A percentile compares a stretch with the other conserved stretches of the same genome.
Evolutionary conservation across 495 filamentous ascomycete species (phyloP).

Genomic region (Daldinia caldariorum): DNA sequence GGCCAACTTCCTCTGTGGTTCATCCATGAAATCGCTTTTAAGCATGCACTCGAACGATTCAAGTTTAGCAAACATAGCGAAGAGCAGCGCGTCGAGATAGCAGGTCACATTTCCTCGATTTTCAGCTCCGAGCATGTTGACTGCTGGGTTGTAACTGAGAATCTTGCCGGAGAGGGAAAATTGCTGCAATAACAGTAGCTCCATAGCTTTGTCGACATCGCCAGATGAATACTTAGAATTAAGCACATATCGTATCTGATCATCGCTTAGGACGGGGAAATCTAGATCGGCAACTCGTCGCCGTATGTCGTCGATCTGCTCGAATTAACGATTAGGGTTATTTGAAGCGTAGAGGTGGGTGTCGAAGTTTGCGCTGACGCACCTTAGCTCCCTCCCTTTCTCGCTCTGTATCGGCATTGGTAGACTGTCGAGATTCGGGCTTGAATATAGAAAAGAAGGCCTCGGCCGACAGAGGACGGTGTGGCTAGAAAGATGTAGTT

Average conservation of each 20-base stretch:
- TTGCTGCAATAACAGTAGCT: conserved; percentile 77
- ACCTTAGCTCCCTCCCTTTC: conserved; percentile 58
- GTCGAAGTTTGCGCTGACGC: conserved; percentile 10
- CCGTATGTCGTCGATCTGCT: conserved; percentile 65
- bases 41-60: conserved; percentile 92
- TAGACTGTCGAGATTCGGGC: conserved; percentile 60
- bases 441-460: conserved; percentile 65
- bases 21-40: conserved; percentile 66
- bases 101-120: conserved; percentile 89
- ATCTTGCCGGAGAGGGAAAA: conserved; percentile 85
- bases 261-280: conserved; percentile 63
- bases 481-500: conserved; percentile 44
- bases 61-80: conserved; percentile 93
- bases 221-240: conserved; percentile 69
- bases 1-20: conserved; percentile 75
- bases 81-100: conserved; percentile 90
- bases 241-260: conserved; percentile 78
- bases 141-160: conserved; percentile 71
- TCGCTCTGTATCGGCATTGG: conserved; percentile 63
- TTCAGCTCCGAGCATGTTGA: conserved; percentile 83
- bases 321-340: conserved; percentile 22
- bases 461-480: conserved; percentile 53
- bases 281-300: conserved; percentile 62
- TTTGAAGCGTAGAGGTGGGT: conserved; percentile 15
- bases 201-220: conserved; percentile 77